phyloP scores from a whole-genome alignment of 495 filamentous ascomycete species.

The Aspergillus carlsbadensis region DNA sequence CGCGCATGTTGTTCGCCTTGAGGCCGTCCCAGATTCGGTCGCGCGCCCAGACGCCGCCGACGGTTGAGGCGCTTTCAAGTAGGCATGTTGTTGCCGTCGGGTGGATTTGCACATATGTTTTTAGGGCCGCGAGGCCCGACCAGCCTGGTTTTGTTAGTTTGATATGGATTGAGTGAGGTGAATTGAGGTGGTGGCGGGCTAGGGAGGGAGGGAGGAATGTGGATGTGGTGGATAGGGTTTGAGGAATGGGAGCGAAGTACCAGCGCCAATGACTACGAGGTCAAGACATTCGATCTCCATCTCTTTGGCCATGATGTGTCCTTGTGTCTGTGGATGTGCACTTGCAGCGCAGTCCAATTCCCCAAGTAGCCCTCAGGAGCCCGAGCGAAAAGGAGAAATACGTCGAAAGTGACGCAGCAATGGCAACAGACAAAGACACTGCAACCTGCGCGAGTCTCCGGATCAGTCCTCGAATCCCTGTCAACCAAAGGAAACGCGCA shows the following conservation, averaged over 20 bases:
- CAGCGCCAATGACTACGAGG: slow-evolving; percentile 40
- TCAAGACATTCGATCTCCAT: slow-evolving; percentile 23
- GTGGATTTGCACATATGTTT: slow-evolving; percentile 58
- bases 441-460: too few species aligned
- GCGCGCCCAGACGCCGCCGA: slow-evolving; percentile 72
- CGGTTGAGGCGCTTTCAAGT: slow-evolving; percentile 51
- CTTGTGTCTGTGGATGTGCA: slow-evolving; percentile 9
- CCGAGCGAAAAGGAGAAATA: too few species aligned
- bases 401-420: neutral
- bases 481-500: neutral
- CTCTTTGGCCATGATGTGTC: too few species aligned
- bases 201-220: neutral
- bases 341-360: too few species aligned
- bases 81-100: slow-evolving; percentile 49
- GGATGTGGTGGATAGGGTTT: too few species aligned
- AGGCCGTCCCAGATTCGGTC: slow-evolving; percentile 66
- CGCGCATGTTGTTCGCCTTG: slow-evolving; percentile 61
- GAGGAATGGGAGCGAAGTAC: slow-evolving; percentile 20
- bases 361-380: too few species aligned
- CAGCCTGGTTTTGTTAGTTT: slow-evolving; percentile 39
- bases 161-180: neutral
- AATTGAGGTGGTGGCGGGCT: neutral
- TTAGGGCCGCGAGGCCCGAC: slow-evolving; percentile 59
- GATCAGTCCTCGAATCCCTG: too few species aligned
- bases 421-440: neutral